phyloP scores from a whole-genome alignment of 2,329 filamentous ascomycete species.

The Sporothrix brasiliensis region DNA sequence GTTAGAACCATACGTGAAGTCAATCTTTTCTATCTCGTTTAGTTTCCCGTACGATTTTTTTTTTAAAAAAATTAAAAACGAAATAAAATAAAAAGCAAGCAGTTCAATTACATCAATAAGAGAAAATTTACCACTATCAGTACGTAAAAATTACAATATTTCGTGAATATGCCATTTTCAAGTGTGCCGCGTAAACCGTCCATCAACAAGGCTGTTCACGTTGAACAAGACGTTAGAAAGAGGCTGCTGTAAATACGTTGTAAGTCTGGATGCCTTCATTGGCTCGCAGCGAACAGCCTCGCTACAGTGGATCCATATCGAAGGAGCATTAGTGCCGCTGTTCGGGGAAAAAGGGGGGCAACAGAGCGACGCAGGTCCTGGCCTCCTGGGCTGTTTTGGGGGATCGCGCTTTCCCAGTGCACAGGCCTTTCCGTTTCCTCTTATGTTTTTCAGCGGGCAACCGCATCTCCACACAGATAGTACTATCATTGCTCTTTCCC shows the following conservation, averaged over 20 bases:
- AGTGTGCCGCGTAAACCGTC: neutral
- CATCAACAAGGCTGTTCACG: neutral
- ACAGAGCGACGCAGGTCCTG: neutral
- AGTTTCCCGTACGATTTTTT: neutral
- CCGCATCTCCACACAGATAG: conserved; percentile 1
- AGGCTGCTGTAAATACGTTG: no score
- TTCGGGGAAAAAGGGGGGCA: conserved; percentile 6
- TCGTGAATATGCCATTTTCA: neutral
- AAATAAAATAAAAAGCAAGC: neutral
- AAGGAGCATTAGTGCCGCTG: conserved; percentile 8
- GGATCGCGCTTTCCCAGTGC: conserved; percentile 30
- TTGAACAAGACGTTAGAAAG: neutral
- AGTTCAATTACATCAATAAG: neutral
- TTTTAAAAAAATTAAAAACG: neutral
- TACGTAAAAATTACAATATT: neutral
- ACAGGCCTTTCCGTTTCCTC: neutral
- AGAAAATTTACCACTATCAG: neutral
- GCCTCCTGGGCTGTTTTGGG: conserved; percentile 14
- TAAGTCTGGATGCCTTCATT: neutral
- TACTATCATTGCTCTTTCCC: conserved; percentile 20
- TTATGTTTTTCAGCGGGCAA: conserved; percentile 11
- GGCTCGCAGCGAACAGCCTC: conserved; percentile 19
- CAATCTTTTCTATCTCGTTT: neutral
- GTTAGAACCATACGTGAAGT: neutral
- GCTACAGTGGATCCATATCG: conserved; percentile 18